Conservation (phyloP, 1,284 basidiomycete genomes). For the Ustilago loliicola region DNA sequence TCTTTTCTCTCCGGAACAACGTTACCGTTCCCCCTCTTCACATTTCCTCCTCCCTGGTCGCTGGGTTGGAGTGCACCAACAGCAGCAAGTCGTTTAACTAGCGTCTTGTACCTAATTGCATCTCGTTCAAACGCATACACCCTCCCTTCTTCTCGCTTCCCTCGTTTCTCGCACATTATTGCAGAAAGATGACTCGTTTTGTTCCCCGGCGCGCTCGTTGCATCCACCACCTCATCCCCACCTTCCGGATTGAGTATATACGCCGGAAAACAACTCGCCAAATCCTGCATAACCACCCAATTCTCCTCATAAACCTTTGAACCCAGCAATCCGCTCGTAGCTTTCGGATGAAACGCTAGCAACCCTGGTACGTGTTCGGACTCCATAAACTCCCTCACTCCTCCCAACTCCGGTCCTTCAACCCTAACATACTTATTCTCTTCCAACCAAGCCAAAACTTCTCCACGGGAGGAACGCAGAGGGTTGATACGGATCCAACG, state of each 20-base stretch:
- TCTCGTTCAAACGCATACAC: constrained; percentile 63
- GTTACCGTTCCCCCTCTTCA: constrained; percentile 29
- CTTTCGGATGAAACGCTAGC: constrained; percentile 79
- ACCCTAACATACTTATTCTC: constrained; percentile 61
- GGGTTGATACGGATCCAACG: constrained; percentile 67
- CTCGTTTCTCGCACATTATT: constrained; percentile 70
- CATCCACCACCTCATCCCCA: constrained; percentile 80
- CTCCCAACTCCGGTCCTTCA: constrained; percentile 34
- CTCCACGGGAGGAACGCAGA: constrained; percentile 57
- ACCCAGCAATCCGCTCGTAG: constrained; percentile 57
- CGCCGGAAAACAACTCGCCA: constrained; percentile 96
- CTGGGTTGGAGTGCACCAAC: constrained; percentile 20
- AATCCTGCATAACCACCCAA: constrained; percentile 92
- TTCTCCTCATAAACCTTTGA: constrained; percentile 77
- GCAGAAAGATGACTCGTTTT: constrained; percentile 95
- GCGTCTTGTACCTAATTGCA: constrained; percentile 33
- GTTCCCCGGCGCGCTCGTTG: constrained; percentile 96
- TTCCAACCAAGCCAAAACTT: constrained; percentile 76
- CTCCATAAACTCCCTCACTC: constrained; percentile 66
- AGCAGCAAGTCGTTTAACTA: constrained; percentile 28
- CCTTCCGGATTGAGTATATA: constrained; percentile 73
- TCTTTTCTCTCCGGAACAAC: constrained; percentile 53
- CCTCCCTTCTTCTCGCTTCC: not conserved
- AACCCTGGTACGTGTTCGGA: constrained; percentile 81
- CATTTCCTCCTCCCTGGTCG: constrained; percentile 6